Percentiles rank a stretch among this genome's conserved stretches.
phyloP scores from a whole-genome alignment of 305 asterid species.

The Coffea humblotiana region DNA sequence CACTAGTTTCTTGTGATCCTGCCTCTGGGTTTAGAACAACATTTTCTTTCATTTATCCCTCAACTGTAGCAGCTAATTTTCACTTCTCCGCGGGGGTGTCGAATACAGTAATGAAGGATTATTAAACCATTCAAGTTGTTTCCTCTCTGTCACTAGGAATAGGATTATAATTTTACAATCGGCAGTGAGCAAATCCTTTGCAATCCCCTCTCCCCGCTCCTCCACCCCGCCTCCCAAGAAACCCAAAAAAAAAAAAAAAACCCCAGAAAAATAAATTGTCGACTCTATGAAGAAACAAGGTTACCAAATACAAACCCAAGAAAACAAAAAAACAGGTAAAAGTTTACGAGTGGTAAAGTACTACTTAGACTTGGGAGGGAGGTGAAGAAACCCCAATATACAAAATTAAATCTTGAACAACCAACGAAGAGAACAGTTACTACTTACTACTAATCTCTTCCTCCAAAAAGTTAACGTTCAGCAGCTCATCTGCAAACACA shows the following conservation, averaged over 20 bases:
- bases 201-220: too few species aligned
- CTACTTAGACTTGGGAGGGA: too few species aligned
- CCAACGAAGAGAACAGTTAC: not conserved
- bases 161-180: not conserved
- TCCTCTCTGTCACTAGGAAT: not conserved
- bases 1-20: slow-evolving; percentile 2
- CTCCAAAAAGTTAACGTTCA: too few species aligned
- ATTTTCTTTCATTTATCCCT: not conserved
- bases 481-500: not conserved
- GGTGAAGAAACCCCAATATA: not conserved
- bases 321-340: too few species aligned
- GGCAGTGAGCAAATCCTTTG: too few species aligned
- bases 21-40: not conserved
- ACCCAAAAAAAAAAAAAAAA: too few species aligned
- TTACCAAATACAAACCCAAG: not conserved
- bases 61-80: not conserved
- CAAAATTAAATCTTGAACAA: too few species aligned
- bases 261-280: too few species aligned
- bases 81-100: not conserved
- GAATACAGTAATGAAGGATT: not conserved
- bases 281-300: too few species aligned
- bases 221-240: too few species aligned
- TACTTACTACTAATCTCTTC: not conserved
- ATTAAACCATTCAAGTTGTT: not conserved
- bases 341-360: too few species aligned